Evolutionary conservation across 1,284 basidiomycete species (phyloP).

Genomic region (Xerocomus nothofagi): DNA sequence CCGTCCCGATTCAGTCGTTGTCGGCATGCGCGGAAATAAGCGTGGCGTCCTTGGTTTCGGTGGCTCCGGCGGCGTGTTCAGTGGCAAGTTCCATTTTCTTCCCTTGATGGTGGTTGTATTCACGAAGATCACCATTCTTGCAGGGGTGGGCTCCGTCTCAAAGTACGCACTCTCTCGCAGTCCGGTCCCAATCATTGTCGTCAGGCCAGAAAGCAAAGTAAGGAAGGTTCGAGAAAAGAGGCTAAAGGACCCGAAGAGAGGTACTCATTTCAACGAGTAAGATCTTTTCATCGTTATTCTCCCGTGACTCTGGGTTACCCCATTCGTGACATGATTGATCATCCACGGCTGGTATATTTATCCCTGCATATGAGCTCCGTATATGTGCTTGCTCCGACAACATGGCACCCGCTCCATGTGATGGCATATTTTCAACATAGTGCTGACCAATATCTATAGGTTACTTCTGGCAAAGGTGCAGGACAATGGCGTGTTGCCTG

Average conservation of each 20-base stretch:
- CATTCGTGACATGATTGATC: background rate
- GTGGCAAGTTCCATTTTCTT: constrained; percentile 53
- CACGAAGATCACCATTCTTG: background rate
- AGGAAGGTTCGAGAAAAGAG: constrained; percentile 81
- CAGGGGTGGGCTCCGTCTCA: constrained; percentile 20
- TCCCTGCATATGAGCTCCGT: background rate
- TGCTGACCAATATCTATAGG: constrained; percentile 14
- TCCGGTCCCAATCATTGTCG: constrained; percentile 90
- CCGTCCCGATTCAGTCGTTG: constrained; percentile 91
- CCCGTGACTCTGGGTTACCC: background rate
- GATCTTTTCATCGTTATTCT: background rate
- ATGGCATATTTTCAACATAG: background rate
- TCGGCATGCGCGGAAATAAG: constrained; percentile 83
- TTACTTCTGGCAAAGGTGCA: constrained; percentile 12
- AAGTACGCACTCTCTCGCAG: constrained; percentile 88
- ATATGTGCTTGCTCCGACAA: background rate
- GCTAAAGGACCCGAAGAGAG: constrained; percentile 80
- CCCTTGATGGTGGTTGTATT: background rate
- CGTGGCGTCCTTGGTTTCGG: constrained; percentile 59
- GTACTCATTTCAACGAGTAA: constrained; percentile 70
- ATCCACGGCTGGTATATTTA: background rate
- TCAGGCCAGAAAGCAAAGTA: constrained; percentile 86
- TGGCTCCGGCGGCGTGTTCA: constrained; percentile 48
- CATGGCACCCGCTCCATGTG: background rate
- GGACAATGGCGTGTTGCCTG: constrained; percentile 10